Percentiles rank a stretch among this genome's conserved stretches.
Conservation (phyloP, 805 yeast species). For the Suhomyces prunicola region DNA sequence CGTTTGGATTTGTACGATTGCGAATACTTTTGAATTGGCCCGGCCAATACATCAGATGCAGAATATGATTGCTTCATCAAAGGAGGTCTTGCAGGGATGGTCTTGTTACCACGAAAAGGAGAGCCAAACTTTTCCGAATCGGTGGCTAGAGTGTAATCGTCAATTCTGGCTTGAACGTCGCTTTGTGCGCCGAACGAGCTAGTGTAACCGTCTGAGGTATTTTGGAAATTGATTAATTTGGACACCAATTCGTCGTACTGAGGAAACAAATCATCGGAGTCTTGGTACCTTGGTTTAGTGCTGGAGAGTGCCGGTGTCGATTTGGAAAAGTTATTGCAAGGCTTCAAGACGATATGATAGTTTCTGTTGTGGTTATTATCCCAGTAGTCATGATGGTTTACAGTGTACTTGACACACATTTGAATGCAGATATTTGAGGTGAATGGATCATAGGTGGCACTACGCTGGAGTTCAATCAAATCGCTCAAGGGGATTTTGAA, state of each 20-base stretch:
- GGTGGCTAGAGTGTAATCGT: background rate
- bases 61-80: conserved; percentile 17
- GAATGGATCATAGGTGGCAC: background rate
- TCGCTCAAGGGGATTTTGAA: conserved; percentile 46
- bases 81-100: conserved; percentile 13
- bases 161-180: conserved; percentile 3
- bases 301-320: background rate
- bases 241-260: conserved; percentile 22
- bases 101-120: conserved; percentile 15
- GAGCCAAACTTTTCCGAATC: conserved; percentile 10
- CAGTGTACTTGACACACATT: conserved; percentile 33
- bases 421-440: conserved; percentile 25
- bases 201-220: background rate
- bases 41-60: conserved; percentile 13
- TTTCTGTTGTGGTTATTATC: conserved; percentile 36
- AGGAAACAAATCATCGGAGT: conserved; percentile 9
- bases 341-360: conserved; percentile 33
- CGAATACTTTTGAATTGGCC: conserved; percentile 24
- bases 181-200: background rate
- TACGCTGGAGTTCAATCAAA: conserved; percentile 17
- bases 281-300: background rate
- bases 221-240: conserved; percentile 16
- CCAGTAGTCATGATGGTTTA: conserved; percentile 30
- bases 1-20: conserved; percentile 22
- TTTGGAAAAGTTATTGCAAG: conserved; percentile 4